Evolutionary conservation across 768 basidiomycete genomes (phyloP).

Genomic region (Leccinum subgranulosum): DNA sequence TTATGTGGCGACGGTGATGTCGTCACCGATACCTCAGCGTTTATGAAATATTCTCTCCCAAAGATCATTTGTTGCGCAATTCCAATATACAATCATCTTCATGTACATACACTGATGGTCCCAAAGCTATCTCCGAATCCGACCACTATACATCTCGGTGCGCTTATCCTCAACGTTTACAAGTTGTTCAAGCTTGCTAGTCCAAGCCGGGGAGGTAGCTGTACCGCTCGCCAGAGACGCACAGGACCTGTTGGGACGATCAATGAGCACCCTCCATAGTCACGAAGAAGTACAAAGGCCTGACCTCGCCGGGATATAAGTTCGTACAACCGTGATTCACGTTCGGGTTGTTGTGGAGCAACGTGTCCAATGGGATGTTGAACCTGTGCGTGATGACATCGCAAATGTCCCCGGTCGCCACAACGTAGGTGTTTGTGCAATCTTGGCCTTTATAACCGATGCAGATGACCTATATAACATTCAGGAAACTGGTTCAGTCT

Average conservation of each 20-base stretch:
- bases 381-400: not conserved
- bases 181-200: not conserved
- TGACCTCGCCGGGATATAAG: not conserved
- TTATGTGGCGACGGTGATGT: not conserved
- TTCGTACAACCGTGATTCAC: not conserved
- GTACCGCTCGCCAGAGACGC: not conserved
- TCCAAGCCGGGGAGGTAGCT: not conserved
- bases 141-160: not conserved
- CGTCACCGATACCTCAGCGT: not conserved
- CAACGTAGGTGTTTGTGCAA: slow-evolving; percentile 34
- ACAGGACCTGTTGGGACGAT: not conserved
- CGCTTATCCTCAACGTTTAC: not conserved
- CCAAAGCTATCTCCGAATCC: too few species aligned
- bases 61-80: not conserved
- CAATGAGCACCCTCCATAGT: not conserved
- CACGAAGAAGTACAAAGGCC: not conserved
- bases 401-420: not conserved
- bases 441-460: slow-evolving; percentile 54
- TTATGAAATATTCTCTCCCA: not conserved
- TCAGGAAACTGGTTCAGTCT: not conserved
- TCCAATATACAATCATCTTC: not conserved
- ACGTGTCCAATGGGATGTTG: not conserved
- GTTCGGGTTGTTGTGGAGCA: not conserved
- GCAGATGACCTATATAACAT: slow-evolving; percentile 43
- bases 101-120: not conserved